A percentile compares a stretch with the other conserved stretches of the same genome.
These are phyloP conservation scores for Amylostereum areolatum DNA, from an alignment of 1,284 basidiomycete species.

Conservation along the genomic window DNA sequence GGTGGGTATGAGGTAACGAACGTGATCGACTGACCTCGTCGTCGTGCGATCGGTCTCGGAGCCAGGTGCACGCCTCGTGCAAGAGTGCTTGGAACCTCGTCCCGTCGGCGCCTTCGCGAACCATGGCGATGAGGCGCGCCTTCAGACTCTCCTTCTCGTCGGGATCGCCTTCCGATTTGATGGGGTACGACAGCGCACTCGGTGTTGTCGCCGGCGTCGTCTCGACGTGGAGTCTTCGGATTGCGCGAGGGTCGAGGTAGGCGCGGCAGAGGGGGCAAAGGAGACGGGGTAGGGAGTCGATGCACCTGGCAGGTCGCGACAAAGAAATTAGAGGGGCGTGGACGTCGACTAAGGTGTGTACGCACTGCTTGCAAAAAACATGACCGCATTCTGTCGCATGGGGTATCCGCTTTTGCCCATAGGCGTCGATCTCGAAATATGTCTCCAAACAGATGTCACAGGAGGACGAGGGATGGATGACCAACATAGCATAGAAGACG, in stretches of 20 bases:
- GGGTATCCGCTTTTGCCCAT: slow-evolving; percentile 31
- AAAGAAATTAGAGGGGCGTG: slow-evolving; percentile 2
- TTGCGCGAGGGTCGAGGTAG: slow-evolving; percentile 29
- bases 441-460: slow-evolving; percentile 51
- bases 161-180: slow-evolving; percentile 2
- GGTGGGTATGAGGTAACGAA: not conserved
- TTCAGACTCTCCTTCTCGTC: slow-evolving; percentile 9
- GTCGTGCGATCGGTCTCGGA: slow-evolving; percentile 9
- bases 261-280: slow-evolving; percentile 42
- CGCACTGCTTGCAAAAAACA: slow-evolving; percentile 43
- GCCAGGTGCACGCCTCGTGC: slow-evolving; percentile 11
- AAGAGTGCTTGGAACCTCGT: slow-evolving; percentile 11
- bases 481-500: slow-evolving; percentile 34
- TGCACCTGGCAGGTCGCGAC: slow-evolving; percentile 26
- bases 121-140: slow-evolving; percentile 10
- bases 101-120: slow-evolving; percentile 14
- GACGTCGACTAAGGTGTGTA: slow-evolving; percentile 7
- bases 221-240: slow-evolving; percentile 41
- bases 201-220: slow-evolving; percentile 21
- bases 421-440: slow-evolving; percentile 23
- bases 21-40: slow-evolving; percentile 5
- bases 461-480: slow-evolving; percentile 36
- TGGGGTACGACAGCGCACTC: slow-evolving; percentile 5
- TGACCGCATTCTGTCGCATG: slow-evolving; percentile 47
- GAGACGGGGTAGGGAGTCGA: slow-evolving; percentile 24